Conservation (phyloP, 2,329 filamentous ascomycete species). For the Alternaria panax region DNA sequence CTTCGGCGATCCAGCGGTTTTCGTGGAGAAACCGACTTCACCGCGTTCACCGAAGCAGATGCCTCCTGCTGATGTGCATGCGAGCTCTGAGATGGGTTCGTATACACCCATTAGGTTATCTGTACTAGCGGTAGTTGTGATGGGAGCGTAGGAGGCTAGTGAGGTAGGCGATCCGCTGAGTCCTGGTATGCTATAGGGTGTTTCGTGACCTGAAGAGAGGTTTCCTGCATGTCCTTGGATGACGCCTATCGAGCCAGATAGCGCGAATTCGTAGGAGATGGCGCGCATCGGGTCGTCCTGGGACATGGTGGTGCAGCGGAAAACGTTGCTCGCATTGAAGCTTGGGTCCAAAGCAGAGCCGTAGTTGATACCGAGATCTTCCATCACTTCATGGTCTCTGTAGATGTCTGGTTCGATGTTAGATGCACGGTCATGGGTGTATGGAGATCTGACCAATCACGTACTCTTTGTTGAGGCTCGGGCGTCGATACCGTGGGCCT, state of each 20-base stretch:
- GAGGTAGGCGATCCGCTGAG: slow-evolving; percentile 30
- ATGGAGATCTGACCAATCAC: neutral
- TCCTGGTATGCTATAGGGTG: slow-evolving; percentile 22
- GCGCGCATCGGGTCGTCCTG: slow-evolving; percentile 21
- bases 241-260: slow-evolving; percentile 32
- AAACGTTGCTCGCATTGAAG: slow-evolving; percentile 39
- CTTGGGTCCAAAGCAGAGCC: slow-evolving; percentile 36
- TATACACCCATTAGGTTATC: slow-evolving; percentile 17
- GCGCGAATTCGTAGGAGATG: slow-evolving; percentile 35
- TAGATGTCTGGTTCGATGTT: slow-evolving; percentile 13
- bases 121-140: slow-evolving; percentile 15
- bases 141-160: slow-evolving; percentile 16
- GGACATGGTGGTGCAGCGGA: slow-evolving; percentile 20
- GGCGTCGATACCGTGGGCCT: slow-evolving; percentile 53
- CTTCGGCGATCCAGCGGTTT: slow-evolving; percentile 14
- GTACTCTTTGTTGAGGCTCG: slow-evolving; percentile 18
- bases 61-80: slow-evolving; percentile 21
- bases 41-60: slow-evolving; percentile 35
- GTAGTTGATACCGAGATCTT: slow-evolving; percentile 43
- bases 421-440: neutral
- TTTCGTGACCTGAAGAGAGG: slow-evolving; percentile 23
- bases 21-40: slow-evolving; percentile 25
- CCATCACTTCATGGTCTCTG: slow-evolving; percentile 37
- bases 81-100: slow-evolving; percentile 31
- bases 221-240: slow-evolving; percentile 23